Conservation (phyloP, 2,329 filamentous ascomycete species). For the Pseudocercospora fijiensis region DNA sequence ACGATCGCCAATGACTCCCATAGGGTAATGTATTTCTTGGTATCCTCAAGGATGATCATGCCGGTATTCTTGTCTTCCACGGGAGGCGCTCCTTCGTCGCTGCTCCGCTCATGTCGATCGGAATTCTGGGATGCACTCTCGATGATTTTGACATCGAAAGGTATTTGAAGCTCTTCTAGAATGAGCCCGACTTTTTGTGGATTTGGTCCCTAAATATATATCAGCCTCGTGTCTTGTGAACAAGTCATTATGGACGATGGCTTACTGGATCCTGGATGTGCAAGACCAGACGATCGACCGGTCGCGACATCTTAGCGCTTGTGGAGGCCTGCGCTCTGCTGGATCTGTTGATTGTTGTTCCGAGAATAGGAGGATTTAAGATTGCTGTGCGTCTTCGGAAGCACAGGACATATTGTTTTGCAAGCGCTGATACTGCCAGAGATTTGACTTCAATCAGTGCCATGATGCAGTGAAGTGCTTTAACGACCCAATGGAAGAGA, state of each 20-base stretch:
- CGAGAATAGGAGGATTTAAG: no score
- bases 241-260: neutral
- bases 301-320: neutral
- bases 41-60: conserved; percentile 22
- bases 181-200: conserved; percentile 34
- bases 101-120: conserved; percentile 30
- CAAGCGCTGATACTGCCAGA: no score
- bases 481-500: no score
- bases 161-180: conserved; percentile 45
- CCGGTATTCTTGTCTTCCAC: conserved; percentile 50
- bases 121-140: conserved; percentile 44
- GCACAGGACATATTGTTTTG: no score
- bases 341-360: no score
- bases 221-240: neutral
- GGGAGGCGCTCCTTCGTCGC: conserved; percentile 40
- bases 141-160: conserved; percentile 44
- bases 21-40: conserved; percentile 27
- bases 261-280: neutral
- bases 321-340: neutral
- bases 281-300: neutral
- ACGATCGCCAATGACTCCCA: conserved; percentile 39
- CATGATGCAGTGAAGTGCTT: no score
- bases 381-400: no score
- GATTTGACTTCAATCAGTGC: no score
- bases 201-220: neutral